phyloP scores from a whole-genome alignment of 306 rosid genomes.

The Quillaja saponaria region DNA sequence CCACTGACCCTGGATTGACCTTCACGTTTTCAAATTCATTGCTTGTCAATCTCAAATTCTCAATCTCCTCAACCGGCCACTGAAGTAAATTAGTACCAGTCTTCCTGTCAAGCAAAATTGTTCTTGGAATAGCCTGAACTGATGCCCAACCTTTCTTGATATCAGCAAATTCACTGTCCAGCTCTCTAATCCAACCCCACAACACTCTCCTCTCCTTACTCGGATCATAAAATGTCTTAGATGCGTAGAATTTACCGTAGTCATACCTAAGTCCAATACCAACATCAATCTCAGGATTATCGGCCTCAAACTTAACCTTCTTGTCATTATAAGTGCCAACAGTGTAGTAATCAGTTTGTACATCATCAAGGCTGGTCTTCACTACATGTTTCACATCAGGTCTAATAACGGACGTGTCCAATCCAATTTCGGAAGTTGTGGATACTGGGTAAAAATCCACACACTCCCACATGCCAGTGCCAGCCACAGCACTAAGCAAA shows the following conservation, averaged over 20 bases:
- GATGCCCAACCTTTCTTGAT: constrained; percentile 90
- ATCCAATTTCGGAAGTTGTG: constrained; percentile 33
- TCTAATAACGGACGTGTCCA: constrained; percentile 62
- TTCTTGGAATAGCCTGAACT: constrained; percentile 79
- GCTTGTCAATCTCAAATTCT: constrained; percentile 59
- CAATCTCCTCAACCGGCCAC: constrained; percentile 84
- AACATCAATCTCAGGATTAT: constrained; percentile 55
- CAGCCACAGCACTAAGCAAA: constrained; percentile 56
- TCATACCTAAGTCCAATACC: constrained; percentile 81
- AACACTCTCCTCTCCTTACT: constrained; percentile 61
- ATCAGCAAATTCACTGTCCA: constrained; percentile 82
- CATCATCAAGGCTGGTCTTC: constrained; percentile 76
- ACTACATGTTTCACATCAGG: constrained; percentile 65
- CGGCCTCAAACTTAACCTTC: constrained; percentile 52
- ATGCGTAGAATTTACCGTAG: constrained; percentile 77
- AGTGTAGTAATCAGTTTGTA: constrained; percentile 75
- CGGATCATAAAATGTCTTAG: constrained; percentile 74
- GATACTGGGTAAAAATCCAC: constrained; percentile 77
- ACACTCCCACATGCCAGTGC: constrained; percentile 96
- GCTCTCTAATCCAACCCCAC: constrained; percentile 94
- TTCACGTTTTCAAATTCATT: constrained; percentile 45
- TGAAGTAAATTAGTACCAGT: constrained; percentile 71
- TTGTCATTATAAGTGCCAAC: constrained; percentile 71
- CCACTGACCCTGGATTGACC: constrained; percentile 59
- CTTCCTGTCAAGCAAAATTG: constrained; percentile 60